Evolutionary conservation across 2,329 filamentous ascomycete genomes (phyloP), one percentile per base, ranked within the genome.

Genomic region (Myriosclerotinia duriaeana): DNA sequence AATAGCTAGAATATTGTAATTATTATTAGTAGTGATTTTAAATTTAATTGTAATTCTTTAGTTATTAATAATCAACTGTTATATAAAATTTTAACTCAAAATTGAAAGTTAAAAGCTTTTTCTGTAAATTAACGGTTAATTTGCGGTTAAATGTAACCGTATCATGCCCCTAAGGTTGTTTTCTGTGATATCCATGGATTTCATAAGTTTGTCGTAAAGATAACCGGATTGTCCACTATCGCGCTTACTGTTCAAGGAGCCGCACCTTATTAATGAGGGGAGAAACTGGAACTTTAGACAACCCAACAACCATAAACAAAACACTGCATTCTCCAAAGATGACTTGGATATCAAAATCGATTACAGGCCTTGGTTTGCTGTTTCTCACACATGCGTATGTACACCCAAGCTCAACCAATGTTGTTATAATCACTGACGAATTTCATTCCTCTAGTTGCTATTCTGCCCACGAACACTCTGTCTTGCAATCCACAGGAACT

Each of bases 401-500:
- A 52, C 48, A 14, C 46, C 53, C 12, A 54, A 30, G 48, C 55
- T 50, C 40, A 55, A 65, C 58, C 12, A 54, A 67, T 38, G 5
- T 46, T 30, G 34, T 36, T 30, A 22, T 36, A 53, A 53, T 34
- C 36, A 40, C 54, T 63, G 50, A 62, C 36, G 26, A 44, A 52
- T 38, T 46, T 36, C n/a, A 54, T 56, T 54, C 34, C n/a, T 61
- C 61, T 76, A 99, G 95, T 70, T 96, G 93, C 80, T 99, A 98
- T 80, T 99, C 95, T 62, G 93, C 93, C 56, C 91, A 97, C 79
- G 95, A 99, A 80, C 91, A 97, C 80, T 90, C 92, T 8, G 83
- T 88, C 30, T 85, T 96, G 60, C 86, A 88, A 72, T 85, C 88
- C 66, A 82, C 83, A 72, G 79, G 80, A 63, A 80, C 83, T 61